These are phyloP conservation scores for Oryza brachyantha DNA, from an alignment of 176 grass and related monocot species.

Conservation along the genomic window DNA sequence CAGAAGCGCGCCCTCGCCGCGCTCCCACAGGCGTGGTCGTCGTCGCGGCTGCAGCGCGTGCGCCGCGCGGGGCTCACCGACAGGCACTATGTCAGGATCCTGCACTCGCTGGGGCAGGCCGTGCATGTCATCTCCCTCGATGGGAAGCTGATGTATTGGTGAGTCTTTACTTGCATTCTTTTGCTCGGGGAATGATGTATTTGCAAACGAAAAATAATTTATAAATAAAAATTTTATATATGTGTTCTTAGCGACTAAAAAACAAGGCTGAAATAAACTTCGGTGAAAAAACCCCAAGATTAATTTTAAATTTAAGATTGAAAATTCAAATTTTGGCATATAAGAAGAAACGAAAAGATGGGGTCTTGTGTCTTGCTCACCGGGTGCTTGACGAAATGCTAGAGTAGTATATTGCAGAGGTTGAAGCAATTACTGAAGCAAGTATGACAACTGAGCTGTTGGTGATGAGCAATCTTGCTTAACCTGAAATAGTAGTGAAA, in stretches of 20 bases:
- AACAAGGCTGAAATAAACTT: too few species aligned
- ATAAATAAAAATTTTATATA: too few species aligned
- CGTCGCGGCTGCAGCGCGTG: conserved; percentile 32
- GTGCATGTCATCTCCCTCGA: conserved; percentile 67
- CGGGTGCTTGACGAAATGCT: conserved; percentile 1
- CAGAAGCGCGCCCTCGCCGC: conserved; percentile 28
- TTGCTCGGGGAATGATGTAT: too few species aligned
- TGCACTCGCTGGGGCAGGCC: conserved; percentile 82
- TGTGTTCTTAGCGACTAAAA: too few species aligned
- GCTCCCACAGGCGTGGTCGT: conserved; percentile 20
- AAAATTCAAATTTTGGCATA: too few species aligned
- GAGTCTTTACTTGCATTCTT: conserved; percentile 3
- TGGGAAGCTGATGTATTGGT: conserved; percentile 78
- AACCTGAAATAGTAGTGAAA: too few species aligned
- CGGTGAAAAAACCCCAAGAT: too few species aligned
- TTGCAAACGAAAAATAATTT: too few species aligned
- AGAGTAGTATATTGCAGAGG: not conserved
- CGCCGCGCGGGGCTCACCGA: conserved; percentile 52
- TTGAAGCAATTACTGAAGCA: not conserved
- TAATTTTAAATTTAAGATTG: too few species aligned
- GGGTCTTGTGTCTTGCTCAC: not conserved
- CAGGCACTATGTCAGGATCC: conserved; percentile 56
- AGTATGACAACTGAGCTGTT: not conserved
- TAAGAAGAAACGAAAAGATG: too few species aligned
- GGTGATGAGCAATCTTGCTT: not conserved